Percentiles rank a stretch among this genome's conserved stretches.
Conservation (phyloP, 257 asterid species). For the Solanum sejunctum region DNA sequence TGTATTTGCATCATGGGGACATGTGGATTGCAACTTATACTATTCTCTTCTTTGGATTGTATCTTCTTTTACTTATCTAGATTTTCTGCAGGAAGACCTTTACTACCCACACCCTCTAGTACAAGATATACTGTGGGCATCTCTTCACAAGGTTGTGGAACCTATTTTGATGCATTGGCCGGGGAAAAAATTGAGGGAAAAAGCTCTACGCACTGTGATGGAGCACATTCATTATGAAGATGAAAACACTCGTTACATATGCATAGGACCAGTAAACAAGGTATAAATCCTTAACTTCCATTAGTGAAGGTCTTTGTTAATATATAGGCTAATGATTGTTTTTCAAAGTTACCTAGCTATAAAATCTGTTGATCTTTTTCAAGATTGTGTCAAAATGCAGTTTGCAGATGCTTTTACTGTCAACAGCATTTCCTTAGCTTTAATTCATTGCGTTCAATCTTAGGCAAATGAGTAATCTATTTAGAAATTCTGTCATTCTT, state of each 20-base stretch:
- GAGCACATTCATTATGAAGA: constrained; percentile 97
- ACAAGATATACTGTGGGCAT: constrained; percentile 85
- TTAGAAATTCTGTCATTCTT: background rate
- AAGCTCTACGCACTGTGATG: constrained; percentile 56
- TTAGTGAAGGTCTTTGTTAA: background rate
- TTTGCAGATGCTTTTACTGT: background rate
- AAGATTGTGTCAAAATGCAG: background rate
- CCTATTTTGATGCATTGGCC: constrained; percentile 92
- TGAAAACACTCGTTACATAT: constrained; percentile 86
- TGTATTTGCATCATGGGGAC: background rate
- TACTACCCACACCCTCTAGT: constrained; percentile 90
- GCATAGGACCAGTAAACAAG: constrained; percentile 98
- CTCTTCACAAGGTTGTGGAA: constrained; percentile 74
- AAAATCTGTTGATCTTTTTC: background rate
- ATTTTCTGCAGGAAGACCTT: constrained; percentile 77
- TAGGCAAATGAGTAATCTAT: background rate
- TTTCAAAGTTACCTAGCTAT: background rate
- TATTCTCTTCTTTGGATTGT: background rate
- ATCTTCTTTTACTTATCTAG: background rate
- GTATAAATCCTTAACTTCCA: constrained; percentile 20
- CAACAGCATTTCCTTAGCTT: background rate
- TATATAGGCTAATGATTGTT: background rate
- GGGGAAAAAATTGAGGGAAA: constrained; percentile 82
- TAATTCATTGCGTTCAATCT: background rate
- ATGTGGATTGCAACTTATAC: background rate